Evolutionary conservation across 225 moss, liverwort and hornwort species (phyloP).

Genomic region (Rhytidiadelphus loreus): DNA sequence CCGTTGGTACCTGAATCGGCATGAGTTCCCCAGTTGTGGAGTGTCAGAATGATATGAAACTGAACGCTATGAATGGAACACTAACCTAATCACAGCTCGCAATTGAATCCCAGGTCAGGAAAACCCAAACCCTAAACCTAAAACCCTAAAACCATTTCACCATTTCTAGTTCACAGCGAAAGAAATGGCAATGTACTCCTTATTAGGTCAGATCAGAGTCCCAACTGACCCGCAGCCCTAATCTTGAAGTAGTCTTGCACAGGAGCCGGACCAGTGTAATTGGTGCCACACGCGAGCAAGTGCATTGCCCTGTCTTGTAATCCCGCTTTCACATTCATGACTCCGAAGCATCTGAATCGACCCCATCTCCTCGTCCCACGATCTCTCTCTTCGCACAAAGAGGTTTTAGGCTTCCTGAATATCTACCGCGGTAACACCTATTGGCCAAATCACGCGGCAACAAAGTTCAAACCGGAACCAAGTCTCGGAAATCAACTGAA

Average conservation of each 20-base stretch:
- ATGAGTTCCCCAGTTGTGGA: neutral
- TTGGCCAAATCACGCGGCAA: neutral
- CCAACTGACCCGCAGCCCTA: constrained; percentile 17
- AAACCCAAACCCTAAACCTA: neutral
- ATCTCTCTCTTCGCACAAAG: neutral
- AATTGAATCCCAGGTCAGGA: neutral
- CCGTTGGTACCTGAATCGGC: constrained; percentile 26
- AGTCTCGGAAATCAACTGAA: neutral
- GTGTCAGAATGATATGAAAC: neutral
- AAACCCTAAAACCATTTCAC: neutral
- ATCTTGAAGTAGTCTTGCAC: constrained; percentile 44
- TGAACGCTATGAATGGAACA: neutral
- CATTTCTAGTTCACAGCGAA: neutral
- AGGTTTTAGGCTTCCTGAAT: neutral
- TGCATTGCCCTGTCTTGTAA: constrained; percentile 28
- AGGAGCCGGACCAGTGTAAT: constrained; percentile 31
- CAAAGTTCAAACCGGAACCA: neutral
- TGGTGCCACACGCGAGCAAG: constrained; percentile 42
- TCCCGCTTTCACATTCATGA: constrained; percentile 10
- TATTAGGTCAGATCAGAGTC: neutral
- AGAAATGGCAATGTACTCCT: neutral
- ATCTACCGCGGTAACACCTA: neutral
- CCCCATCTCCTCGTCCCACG: neutral
- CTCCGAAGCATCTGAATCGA: constrained; percentile 26
- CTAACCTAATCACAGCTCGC: neutral